Percentiles rank a stretch among this genome's conserved stretches.
Evolutionary conservation across 2,329 filamentous ascomycete genomes (phyloP).

Genomic region (Coniella vitis): DNA sequence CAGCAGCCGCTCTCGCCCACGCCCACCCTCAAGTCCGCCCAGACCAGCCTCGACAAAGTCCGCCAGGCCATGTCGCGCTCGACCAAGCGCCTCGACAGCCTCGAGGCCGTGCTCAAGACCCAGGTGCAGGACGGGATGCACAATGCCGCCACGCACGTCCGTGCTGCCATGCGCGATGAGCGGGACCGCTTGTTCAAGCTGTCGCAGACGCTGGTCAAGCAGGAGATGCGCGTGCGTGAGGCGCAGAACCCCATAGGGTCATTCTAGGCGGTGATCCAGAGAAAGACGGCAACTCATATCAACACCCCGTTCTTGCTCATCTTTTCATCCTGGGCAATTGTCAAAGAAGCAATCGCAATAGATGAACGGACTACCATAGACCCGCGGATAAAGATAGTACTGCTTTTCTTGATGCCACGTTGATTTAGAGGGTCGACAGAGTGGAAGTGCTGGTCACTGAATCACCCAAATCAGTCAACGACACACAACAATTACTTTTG

Average conservation of each 20-base stretch:
- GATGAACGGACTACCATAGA: no score
- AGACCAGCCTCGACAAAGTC: slow-evolving; percentile 13
- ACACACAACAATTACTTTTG: no score
- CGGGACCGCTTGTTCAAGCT: slow-evolving; percentile 12
- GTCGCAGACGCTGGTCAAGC: slow-evolving; percentile 13
- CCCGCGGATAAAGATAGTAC: no score
- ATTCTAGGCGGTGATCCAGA: no score
- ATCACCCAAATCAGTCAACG: no score
- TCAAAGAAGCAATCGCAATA: no score
- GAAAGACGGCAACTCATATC: no score
- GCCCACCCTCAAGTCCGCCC: slow-evolving; percentile 9
- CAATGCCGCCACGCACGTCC: slow-evolving; percentile 13
- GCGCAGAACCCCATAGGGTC: neutral
- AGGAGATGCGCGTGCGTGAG: slow-evolving; percentile 10
- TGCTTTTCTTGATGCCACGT: no score
- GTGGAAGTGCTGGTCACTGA: no score
- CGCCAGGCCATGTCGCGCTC: slow-evolving; percentile 13
- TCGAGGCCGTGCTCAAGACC: slow-evolving; percentile 13
- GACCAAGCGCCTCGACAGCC: slow-evolving; percentile 11
- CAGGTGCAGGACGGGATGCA: slow-evolving; percentile 16
- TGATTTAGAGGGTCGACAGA: no score
- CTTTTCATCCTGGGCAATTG: no score
- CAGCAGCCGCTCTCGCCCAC: neutral
- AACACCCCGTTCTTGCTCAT: no score
- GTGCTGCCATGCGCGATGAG: slow-evolving; percentile 12